Evolutionary conservation across 257 asterid genomes (phyloP).

Genomic region (Ligustrum vulgare): DNA sequence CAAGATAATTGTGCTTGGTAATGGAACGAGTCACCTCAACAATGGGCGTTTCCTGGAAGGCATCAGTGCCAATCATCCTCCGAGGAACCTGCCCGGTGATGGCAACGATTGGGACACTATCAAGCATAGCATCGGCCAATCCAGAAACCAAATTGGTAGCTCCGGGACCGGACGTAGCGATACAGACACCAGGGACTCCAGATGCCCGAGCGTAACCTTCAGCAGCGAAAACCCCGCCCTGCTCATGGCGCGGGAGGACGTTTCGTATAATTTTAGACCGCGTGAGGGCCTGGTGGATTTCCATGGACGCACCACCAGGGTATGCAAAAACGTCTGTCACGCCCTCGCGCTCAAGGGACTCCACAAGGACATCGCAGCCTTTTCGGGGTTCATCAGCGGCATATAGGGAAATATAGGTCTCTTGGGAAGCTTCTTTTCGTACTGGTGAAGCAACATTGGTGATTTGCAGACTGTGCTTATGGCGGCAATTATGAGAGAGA

Average conservation of each 20-base stretch:
- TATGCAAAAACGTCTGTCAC: conserved; percentile 29
- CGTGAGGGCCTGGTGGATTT: conserved; percentile 26
- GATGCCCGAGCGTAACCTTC: conserved; percentile 31
- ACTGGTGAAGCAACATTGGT: conserved; percentile 15
- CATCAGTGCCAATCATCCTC: conserved; percentile 78
- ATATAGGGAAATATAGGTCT: conserved; percentile 1
- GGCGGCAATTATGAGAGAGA: too few relatives aligned
- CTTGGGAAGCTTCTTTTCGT: not conserved
- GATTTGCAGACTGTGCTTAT: not conserved
- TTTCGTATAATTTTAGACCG: conserved; percentile 19
- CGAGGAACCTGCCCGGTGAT: conserved; percentile 88
- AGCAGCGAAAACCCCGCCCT: conserved; percentile 33
- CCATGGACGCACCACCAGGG: conserved; percentile 32
- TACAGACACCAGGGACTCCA: conserved; percentile 57
- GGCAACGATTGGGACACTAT: conserved; percentile 72
- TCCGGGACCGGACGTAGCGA: conserved; percentile 90
- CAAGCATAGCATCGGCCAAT: conserved; percentile 67
- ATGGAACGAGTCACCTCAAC: conserved; percentile 80
- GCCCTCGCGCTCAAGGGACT: conserved; percentile 28
- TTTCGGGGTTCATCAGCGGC: conserved; percentile 19
- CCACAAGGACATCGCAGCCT: conserved; percentile 31
- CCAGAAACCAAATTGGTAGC: conserved; percentile 82
- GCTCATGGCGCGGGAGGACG: conserved; percentile 30
- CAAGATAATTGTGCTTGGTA: conserved; percentile 78
- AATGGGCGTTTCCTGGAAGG: conserved; percentile 81